Evolutionary conservation across 371 early-diverging fungal genomes (phyloP).

Genomic region (Mortierella sp.): DNA sequence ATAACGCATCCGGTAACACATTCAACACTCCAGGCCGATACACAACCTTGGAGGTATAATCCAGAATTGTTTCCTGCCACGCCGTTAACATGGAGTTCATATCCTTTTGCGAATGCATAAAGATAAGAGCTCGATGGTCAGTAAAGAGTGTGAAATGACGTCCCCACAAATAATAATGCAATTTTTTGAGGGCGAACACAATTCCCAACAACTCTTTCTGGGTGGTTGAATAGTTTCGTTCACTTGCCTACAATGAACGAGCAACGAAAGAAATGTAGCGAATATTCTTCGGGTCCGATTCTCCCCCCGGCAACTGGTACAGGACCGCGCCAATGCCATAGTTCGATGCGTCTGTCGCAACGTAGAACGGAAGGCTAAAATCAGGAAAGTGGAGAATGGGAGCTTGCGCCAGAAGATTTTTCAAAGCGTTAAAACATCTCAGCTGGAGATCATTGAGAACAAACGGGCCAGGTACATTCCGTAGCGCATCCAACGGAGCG

Average conservation of each 20-base stretch:
- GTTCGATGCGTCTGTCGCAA: conserved; percentile 10
- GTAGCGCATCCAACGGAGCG: conserved; percentile 6
- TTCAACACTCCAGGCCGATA: conserved; percentile 31
- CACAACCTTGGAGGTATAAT: conserved; percentile 11
- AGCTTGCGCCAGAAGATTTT: not conserved
- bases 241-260: conserved; percentile 3
- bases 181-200: conserved; percentile 12
- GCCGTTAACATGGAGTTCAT: conserved; percentile 5
- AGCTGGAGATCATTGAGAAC: not conserved
- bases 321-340: conserved; percentile 6
- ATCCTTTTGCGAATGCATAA: conserved; percentile 19
- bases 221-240: conserved; percentile 23
- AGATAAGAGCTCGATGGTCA: conserved; percentile 32
- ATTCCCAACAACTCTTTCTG: conserved; percentile 29
- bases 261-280: conserved; percentile 13
- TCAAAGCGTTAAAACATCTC: not conserved
- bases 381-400: conserved; percentile 19
- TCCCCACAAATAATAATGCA: conserved; percentile 16
- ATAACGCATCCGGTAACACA: conserved; percentile 32
- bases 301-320: conserved; percentile 1
- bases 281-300: not conserved
- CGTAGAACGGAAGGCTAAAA: conserved; percentile 1
- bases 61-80: conserved; percentile 28
- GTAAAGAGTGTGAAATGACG: conserved; percentile 24
- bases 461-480: not conserved